phyloP scores from a whole-genome alignment of 2,329 filamentous ascomycete species.

The Ophiocordyceps robertsii region DNA sequence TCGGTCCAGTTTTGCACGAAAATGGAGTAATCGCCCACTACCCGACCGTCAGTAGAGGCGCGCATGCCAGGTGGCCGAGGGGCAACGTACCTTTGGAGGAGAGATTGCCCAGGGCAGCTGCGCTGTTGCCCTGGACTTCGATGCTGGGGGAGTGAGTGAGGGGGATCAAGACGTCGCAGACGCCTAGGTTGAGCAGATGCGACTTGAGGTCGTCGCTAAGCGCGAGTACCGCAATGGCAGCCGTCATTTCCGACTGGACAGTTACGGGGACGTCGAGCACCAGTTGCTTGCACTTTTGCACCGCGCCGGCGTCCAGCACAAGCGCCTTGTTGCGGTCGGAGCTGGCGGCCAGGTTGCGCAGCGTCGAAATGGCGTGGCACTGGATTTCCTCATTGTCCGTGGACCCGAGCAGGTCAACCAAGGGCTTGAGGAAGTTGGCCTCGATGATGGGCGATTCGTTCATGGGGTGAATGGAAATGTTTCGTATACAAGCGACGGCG shows the following conservation, averaged over 20 bases:
- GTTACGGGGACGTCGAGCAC: constrained; percentile 86
- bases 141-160: constrained; percentile 92
- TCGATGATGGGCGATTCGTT: constrained; percentile 99
- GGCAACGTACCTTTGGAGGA: constrained; percentile 74
- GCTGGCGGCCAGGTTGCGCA: constrained; percentile 89
- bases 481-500: constrained; percentile 93
- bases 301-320: constrained; percentile 90
- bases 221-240: constrained; percentile 93
- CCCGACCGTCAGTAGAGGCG: neutral
- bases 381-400: constrained; percentile 99
- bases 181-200: constrained; percentile 77
- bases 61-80: neutral
- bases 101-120: constrained; percentile 85
- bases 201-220: constrained; percentile 92
- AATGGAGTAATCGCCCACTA: constrained; percentile 92
- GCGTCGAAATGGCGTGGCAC: constrained; percentile 93
- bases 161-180: constrained; percentile 93
- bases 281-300: constrained; percentile 96
- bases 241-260: constrained; percentile 98
- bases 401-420: constrained; percentile 86
- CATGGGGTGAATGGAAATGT: constrained; percentile 94
- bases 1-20: constrained; percentile 92
- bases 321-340: constrained; percentile 96
- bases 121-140: constrained; percentile 96
- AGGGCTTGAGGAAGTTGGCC: constrained; percentile 82